Evolutionary conservation across 371 early-diverging fungal genomes (phyloP), one percentile per base, ranked within the genome.

Genomic region (Mucor plumbeus): DNA sequence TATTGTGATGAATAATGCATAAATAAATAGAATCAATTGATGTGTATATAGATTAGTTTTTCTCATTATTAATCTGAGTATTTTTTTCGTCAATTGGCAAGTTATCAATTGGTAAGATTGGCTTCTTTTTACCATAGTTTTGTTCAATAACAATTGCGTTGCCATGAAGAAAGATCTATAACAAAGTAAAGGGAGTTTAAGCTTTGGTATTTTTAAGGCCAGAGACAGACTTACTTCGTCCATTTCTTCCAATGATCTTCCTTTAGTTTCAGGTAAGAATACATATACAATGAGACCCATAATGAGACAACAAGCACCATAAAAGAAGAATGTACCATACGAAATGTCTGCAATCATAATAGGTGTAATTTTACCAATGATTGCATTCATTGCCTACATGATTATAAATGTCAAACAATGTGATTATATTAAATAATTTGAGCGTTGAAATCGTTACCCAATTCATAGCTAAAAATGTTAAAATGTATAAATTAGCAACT

Each of bases 261-360:
- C 85, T 61, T 79, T 85, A 69, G 87, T 88, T 67, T 88, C 86
- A 31, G 79, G 77, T 44, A 77, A 80, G 59, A 81, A 84, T 59
- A 85, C 34, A 31, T 90, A 78, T 50, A 84, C 78, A 26, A 73
- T 63, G 5, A 43, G 7, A 14, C 57, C 64, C 57, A 57, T 54
- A 6, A 15, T 21, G 10, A 63, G 13, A n/a, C 54, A 53, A 17
- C 63, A 63, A 1, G 63, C 63, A 1, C 39, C 87, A 62, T 88
- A 91, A 67, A 91, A 89, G 61, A 82, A 73, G 76, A 88, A 89
- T 26, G 86, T 72, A 11, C 84, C 80, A 83, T 85, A 91, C 19
- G 80, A 79, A 60, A 89, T 85, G n/a, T 67, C 61, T 56, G 87
- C 73, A 48, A 91, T 76, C 41, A 90, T 71, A 11, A 85, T 76